A percentile compares a stretch with the other conserved stretches of the same genome.
These are phyloP conservation scores for Calophaca sinica DNA, from an alignment of 306 rosid species.

Conservation along the genomic window DNA sequence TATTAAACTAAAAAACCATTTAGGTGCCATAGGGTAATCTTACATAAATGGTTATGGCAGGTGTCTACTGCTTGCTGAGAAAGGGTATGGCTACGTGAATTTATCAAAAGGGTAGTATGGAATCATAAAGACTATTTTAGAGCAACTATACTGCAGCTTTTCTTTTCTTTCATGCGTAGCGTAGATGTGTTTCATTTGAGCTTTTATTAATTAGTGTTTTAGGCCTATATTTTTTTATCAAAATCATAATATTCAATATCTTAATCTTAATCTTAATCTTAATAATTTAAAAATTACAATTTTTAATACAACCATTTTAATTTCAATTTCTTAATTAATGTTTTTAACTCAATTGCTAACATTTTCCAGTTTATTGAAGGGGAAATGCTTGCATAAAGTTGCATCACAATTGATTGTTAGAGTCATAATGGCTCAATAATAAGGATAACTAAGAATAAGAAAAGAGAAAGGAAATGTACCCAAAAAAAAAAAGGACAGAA, in stretches of 20 bases:
- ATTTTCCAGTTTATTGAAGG: background rate
- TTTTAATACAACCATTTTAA: no score
- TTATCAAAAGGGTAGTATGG: background rate
- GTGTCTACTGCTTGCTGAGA: no score
- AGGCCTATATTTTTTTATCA: no score
- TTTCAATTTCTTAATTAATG: no score
- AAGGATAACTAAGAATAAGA: background rate
- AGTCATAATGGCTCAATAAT: conserved; percentile 52
- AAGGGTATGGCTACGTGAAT: no score
- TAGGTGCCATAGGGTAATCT: background rate
- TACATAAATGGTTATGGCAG: no score
- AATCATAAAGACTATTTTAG: background rate
- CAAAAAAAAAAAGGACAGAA: no score
- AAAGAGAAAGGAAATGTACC: no score
- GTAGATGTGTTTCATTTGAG: background rate
- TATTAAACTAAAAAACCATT: background rate
- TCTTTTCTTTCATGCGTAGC: background rate
- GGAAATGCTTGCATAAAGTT: background rate
- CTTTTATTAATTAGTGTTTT: no score
- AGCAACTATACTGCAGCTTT: background rate
- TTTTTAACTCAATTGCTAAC: background rate
- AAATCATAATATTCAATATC: no score
- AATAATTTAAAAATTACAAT: background rate
- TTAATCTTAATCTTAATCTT: no score
- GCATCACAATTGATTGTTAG: background rate